Conservation (phyloP, 2,329 filamentous ascomycete species). For the Fusarium floridanum region DNA sequence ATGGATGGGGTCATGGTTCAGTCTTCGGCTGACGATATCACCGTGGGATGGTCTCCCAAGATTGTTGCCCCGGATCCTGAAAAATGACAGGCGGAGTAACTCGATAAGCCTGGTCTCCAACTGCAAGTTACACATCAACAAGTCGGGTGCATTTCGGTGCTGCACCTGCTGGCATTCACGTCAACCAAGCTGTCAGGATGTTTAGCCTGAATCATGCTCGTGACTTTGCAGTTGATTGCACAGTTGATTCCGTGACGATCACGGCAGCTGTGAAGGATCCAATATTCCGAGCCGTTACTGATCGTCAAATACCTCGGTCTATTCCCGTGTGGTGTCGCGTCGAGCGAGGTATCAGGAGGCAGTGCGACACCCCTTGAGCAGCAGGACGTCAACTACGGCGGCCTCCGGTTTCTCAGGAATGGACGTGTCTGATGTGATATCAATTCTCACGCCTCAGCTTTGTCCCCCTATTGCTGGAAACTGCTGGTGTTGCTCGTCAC, state of each 20-base stretch:
- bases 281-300: constrained; percentile 28
- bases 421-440: constrained; percentile 39
- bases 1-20: constrained; percentile 29
- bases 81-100: constrained; percentile 8
- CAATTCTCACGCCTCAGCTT: constrained; percentile 18
- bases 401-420: constrained; percentile 35
- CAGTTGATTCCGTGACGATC: constrained; percentile 33
- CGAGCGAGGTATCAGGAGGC: constrained; percentile 4
- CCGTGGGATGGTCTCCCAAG: constrained; percentile 7
- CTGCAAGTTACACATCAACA: constrained; percentile 6
- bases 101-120: constrained; percentile 9
- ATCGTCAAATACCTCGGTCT: constrained; percentile 39
- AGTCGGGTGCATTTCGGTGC: constrained; percentile 10
- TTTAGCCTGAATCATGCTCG: constrained; percentile 20
- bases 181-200: constrained; percentile 1
- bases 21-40: constrained; percentile 17
- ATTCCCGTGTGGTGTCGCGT: constrained; percentile 30
- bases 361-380: constrained; percentile 25
- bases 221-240: constrained; percentile 19
- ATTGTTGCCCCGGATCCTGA: constrained; percentile 22
- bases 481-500: constrained; percentile 35
- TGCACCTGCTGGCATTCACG: constrained; percentile 13
- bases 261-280: constrained; percentile 27
- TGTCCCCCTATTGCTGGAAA: not conserved
- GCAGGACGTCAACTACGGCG: constrained; percentile 24